These are phyloP conservation scores for Chrysoporthe puriensis DNA, from an alignment of 2,329 filamentous ascomycete species.

Conservation along the genomic window DNA sequence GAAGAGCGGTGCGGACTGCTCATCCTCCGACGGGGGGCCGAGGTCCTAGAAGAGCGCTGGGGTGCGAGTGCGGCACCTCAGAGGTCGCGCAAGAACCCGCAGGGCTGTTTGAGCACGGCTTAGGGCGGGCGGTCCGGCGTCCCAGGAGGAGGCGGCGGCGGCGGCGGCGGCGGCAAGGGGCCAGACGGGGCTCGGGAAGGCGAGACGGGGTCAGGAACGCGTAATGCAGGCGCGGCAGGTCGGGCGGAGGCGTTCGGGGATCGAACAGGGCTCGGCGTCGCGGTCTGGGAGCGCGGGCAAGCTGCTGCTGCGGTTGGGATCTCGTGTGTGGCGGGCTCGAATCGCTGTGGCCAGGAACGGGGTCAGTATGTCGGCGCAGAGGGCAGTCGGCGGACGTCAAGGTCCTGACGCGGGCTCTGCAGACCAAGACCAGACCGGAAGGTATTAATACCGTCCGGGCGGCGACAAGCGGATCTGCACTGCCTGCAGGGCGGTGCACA, in stretches of 20 bases:
- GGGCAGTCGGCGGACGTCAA: background rate
- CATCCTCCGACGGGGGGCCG: constrained; percentile 33
- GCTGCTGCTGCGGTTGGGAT: too few relatives aligned
- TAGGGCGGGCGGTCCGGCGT: background rate
- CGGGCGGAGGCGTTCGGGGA: too few relatives aligned
- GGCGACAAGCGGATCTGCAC: too few relatives aligned
- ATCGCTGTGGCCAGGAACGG: background rate
- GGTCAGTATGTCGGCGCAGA: constrained; percentile 20
- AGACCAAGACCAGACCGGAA: constrained; percentile 3
- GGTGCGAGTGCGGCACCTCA: background rate
- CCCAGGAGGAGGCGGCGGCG: background rate
- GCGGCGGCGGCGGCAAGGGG: background rate
- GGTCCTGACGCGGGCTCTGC: constrained; percentile 11
- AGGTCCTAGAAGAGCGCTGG: constrained; percentile 26
- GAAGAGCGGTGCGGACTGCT: constrained; percentile 48
- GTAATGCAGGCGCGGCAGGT: background rate
- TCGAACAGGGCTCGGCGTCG: too few relatives aligned
- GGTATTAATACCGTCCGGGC: too few relatives aligned
- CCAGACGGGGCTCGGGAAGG: background rate
- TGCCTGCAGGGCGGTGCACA: too few relatives aligned
- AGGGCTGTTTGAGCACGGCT: too few relatives aligned
- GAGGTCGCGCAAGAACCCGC: too few relatives aligned
- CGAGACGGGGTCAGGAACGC: constrained; percentile 1
- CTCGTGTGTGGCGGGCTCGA: background rate
- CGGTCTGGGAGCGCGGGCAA: too few relatives aligned